Evolutionary conservation across 2,329 filamentous ascomycete species (phyloP), one percentile per base, ranked within the genome.

Genomic region (Teratosphaeriaceae sp.): DNA sequence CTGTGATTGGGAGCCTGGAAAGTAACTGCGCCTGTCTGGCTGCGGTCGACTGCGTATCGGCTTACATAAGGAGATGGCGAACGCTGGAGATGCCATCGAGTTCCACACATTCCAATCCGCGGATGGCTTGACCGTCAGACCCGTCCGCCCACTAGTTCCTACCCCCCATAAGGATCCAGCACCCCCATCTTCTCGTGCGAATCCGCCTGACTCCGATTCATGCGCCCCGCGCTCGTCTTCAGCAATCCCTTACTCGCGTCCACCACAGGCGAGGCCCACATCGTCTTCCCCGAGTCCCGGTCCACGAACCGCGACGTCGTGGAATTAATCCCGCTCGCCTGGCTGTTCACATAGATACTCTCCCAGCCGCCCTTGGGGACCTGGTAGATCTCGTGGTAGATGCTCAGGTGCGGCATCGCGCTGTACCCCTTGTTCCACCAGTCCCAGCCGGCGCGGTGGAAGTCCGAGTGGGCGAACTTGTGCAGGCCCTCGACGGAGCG

Each of bases 201-300:
- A 27, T 27, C 24, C 13, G 8, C 57, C n/a, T 45, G 40, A 1
- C 43, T 55, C 5, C 51, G 36, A 42, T 51, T 57, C 56, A 65
- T 63, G 19, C 62, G 43, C 2, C 60, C 59, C n/a, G 44, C 47
- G 40, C 49, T 55, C n/a, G 60, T 64, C 54, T 53, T 63, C 43
- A 65, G 38, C 36, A 57, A 35, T 1, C 61, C 63, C 31, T 49
- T 56, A 30, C 54, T 58, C 3, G 63, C 58, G 56, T 63, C 60
- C 34, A 65, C 60, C 5, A 63, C 39, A 8, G 60, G 56, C 36
- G 50, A 58, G 7, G 49, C 53, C 53, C 56, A 65, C 39, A 44
- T 53, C 30, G 46, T 49, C 44, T 52, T 46, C 11, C 52, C 54
- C 3, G 43, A 52, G 34, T 49, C 44, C 15, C 18, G 34, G 21